Evolutionary conservation across 1,139 yeast species (phyloP).

Genomic region (Kodamaea sp.): DNA sequence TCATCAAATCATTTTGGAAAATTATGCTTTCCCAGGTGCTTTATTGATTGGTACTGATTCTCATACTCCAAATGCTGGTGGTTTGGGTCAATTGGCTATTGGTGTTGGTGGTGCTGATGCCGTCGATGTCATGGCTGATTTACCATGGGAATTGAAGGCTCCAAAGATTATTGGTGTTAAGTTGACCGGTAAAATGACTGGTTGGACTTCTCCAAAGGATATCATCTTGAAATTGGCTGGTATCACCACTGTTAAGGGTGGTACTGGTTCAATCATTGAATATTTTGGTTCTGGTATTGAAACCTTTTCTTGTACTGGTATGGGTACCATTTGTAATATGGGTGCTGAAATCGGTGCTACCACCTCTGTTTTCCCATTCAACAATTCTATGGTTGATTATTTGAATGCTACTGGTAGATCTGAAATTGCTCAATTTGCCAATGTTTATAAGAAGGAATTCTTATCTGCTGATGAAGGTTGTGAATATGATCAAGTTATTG

Average conservation of each 20-base stretch:
- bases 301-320: conserved; percentile 96
- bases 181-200: conserved; percentile 90
- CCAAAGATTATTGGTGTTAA: conserved; percentile 97
- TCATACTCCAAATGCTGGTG: conserved; percentile 99
- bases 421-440: conserved; percentile 78
- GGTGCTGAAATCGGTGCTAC: conserved; percentile 99
- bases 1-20: conserved; percentile 95
- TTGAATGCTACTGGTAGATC: conserved; percentile 85
- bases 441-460: conserved; percentile 69
- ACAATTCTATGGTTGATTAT: conserved; percentile 85
- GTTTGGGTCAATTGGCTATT: conserved; percentile 96
- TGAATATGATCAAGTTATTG: conserved; percentile 94
- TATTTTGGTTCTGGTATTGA: conserved; percentile 97
- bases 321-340: conserved; percentile 99
- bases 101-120: conserved; percentile 99
- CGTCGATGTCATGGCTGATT: conserved; percentile 93
- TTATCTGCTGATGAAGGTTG: conserved; percentile 90
- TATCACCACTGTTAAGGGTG: conserved; percentile 97
- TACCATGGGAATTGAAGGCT: conserved; percentile 98
- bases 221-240: conserved; percentile 95
- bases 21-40: conserved; percentile 98
- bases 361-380: conserved; percentile 97
- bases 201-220: conserved; percentile 99
- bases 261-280: conserved; percentile 97
- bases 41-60: conserved; percentile 97